Evolutionary conservation across 176 grass and related monocot genomes (phyloP), one percentile per base, ranked within the genome.

Genomic region (Hsuehochloa calcarea): DNA sequence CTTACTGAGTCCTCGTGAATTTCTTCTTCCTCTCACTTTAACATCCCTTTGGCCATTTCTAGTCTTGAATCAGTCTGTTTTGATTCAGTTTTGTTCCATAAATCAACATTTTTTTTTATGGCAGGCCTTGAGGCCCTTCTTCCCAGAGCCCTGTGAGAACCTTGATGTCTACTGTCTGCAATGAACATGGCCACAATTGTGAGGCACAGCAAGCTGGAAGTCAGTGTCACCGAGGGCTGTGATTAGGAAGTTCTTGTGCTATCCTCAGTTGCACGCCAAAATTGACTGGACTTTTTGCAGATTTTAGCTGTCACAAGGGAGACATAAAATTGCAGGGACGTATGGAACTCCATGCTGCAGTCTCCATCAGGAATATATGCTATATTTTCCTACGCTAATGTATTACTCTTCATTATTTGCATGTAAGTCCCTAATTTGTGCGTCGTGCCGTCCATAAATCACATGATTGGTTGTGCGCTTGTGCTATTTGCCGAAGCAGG

Each of bases 341-440:
- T 51, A 54, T 41, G 59, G 5, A 37, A 37, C 60, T 66, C 47
- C 61, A 56, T 44, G 83, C 76, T 73, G 62, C 73, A 29, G 83
- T 77, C 73, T 45, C 63, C 62, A 77, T 85, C 73, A 20, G 6
- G 50, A 45, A n/a, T n/a, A n/a, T n/a, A n/a, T n/a, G n/a, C n/a
- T n/a, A n/a, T n/a, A n/a, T n/a, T 65, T 10, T 2, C 72, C 73
- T 9, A 62, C 82, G 5, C 23, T 3, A 22, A 20, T 35, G 62
- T 77, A 29, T 0, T n/a, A 56, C 1, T n/a, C 47, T 77, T 27
- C 63, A 46, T 45, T 63, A 59, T 1, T 11, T 23, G 19, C 74
- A 12, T 52, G 25, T 13, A 31, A 37, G 74, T 41, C 47, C 11
- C 19, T 25, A 56, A 10, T 4, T 12, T 1, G n/a, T 12, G 64